Evolutionary conservation across 768 basidiomycete species (phyloP).

Genomic region (Tubosaeta sp.): DNA sequence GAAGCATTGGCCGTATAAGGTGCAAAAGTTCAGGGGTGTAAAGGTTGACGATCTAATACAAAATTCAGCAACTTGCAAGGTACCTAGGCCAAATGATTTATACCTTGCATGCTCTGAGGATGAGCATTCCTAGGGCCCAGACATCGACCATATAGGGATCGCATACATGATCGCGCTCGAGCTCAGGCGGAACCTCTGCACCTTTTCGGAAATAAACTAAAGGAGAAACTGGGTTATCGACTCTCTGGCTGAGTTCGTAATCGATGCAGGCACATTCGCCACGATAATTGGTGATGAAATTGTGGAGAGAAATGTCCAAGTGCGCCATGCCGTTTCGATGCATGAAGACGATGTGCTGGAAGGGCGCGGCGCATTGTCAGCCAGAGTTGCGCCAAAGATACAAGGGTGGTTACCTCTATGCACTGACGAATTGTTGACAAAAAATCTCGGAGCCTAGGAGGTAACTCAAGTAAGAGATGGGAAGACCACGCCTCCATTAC

Average conservation of each 20-base stretch:
- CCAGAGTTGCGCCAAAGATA: neutral
- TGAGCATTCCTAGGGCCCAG: slow-evolving; percentile 65
- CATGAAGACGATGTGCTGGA: slow-evolving; percentile 67
- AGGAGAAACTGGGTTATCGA: slow-evolving; percentile 36
- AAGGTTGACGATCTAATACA: slow-evolving; percentile 48
- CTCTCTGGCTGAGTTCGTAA: slow-evolving; percentile 61
- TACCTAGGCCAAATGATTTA: slow-evolving; percentile 7
- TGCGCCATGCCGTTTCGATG: slow-evolving; percentile 63
- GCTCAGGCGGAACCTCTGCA: slow-evolving; percentile 71
- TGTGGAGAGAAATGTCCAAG: slow-evolving; percentile 67
- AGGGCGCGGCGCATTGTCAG: slow-evolving; percentile 1
- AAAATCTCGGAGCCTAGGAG: slow-evolving; percentile 50
- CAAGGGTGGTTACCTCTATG: slow-evolving; percentile 51
- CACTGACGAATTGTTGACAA: slow-evolving; percentile 58
- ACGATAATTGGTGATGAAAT: slow-evolving; percentile 61
- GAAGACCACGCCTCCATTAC: slow-evolving; percentile 82
- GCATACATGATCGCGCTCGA: slow-evolving; percentile 43
- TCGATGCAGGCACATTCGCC: slow-evolving; percentile 72
- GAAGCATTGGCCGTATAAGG: slow-evolving; percentile 58
- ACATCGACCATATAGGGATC: slow-evolving; percentile 73
- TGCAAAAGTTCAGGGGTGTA: slow-evolving; percentile 56
- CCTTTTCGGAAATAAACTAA: slow-evolving; percentile 43
- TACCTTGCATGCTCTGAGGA: slow-evolving; percentile 65
- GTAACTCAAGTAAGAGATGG: slow-evolving; percentile 48
- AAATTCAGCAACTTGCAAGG: slow-evolving; percentile 4